phyloP scores from a whole-genome alignment of 1,139 yeast genomes.

The Schizosaccharomyces versatilis region DNA sequence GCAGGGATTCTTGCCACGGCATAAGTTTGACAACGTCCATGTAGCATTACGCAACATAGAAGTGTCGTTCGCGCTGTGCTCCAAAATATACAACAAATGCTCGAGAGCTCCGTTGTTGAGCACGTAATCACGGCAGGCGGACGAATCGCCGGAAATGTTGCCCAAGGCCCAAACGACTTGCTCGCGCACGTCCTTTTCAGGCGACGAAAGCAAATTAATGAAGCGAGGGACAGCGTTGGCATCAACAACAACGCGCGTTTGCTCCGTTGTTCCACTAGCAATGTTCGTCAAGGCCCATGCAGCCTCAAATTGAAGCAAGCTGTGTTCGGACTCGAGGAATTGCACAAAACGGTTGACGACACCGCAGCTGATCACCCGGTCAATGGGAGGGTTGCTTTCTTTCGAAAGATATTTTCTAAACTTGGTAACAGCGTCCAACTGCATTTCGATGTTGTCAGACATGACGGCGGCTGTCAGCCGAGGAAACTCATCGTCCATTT shows the following conservation, averaged over 20 bases:
- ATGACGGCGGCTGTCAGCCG: slow-evolving; percentile 63
- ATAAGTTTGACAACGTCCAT: slow-evolving; percentile 89
- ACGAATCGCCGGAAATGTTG: slow-evolving; percentile 93
- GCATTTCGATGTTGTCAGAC: slow-evolving; percentile 57
- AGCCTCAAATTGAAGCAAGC: slow-evolving; percentile 75
- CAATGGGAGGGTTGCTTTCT: slow-evolving; percentile 95
- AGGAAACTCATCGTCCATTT: slow-evolving; percentile 49
- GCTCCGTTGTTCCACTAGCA: slow-evolving; percentile 85
- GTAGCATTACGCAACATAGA: slow-evolving; percentile 86
- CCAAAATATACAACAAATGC: slow-evolving; percentile 61
- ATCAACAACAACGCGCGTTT: slow-evolving; percentile 74
- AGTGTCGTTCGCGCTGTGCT: slow-evolving; percentile 44
- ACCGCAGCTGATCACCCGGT: slow-evolving; percentile 75
- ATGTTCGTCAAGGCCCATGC: slow-evolving; percentile 98
- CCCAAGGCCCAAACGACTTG: slow-evolving; percentile 99
- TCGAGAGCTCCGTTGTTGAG: slow-evolving; percentile 68
- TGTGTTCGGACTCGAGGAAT: slow-evolving; percentile 58
- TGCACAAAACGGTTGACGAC: slow-evolving; percentile 79
- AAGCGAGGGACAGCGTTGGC: slow-evolving; percentile 85
- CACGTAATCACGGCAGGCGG: slow-evolving; percentile 73
- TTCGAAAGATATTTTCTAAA: slow-evolving; percentile 84
- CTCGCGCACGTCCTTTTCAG: slow-evolving; percentile 78
- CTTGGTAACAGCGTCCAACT: slow-evolving; percentile 71
- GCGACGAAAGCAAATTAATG: slow-evolving; percentile 58
- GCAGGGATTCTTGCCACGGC: slow-evolving; percentile 90